A percentile compares a stretch with the other conserved stretches of the same genome.
These are phyloP conservation scores for Xylariaceae sp. DNA, from an alignment of 2,329 filamentous ascomycete species.

Conservation along the genomic window DNA sequence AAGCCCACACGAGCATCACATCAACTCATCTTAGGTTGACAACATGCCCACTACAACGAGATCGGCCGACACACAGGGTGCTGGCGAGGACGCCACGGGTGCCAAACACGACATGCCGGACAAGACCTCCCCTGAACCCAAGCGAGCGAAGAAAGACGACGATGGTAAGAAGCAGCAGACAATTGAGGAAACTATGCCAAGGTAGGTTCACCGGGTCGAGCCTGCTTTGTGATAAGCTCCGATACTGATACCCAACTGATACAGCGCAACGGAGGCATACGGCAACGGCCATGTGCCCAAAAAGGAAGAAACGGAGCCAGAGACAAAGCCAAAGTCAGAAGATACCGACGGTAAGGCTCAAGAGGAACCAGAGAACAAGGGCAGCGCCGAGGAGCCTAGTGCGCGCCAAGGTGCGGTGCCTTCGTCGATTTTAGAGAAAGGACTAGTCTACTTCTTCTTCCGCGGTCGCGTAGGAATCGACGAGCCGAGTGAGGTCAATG, in stretches of 20 bases:
- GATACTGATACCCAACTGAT: constrained; percentile 6
- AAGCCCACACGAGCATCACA: no score
- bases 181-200: constrained; percentile 47
- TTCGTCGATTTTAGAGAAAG: constrained; percentile 72
- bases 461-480: constrained; percentile 72
- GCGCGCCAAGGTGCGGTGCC: constrained; percentile 35
- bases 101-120: constrained; percentile 34
- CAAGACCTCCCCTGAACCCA: constrained; percentile 33
- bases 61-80: constrained; percentile 15
- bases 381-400: constrained; percentile 22
- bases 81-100: constrained; percentile 7
- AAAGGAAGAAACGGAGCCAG: constrained; percentile 9
- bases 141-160: constrained; percentile 34
- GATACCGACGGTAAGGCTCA: constrained; percentile 21
- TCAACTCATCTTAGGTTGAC: not conserved
- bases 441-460: constrained; percentile 88
- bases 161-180: constrained; percentile 45
- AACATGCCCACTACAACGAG: constrained; percentile 22
- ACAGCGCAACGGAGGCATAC: constrained; percentile 23
- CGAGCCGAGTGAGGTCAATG: constrained; percentile 62
- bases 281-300: constrained; percentile 13
- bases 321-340: not conserved
- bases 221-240: not conserved
- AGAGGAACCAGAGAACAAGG: constrained; percentile 38
- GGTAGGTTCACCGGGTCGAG: constrained; percentile 11